Conservation (phyloP, 2,329 filamentous ascomycete species). For the Botryotinia globosa region DNA sequence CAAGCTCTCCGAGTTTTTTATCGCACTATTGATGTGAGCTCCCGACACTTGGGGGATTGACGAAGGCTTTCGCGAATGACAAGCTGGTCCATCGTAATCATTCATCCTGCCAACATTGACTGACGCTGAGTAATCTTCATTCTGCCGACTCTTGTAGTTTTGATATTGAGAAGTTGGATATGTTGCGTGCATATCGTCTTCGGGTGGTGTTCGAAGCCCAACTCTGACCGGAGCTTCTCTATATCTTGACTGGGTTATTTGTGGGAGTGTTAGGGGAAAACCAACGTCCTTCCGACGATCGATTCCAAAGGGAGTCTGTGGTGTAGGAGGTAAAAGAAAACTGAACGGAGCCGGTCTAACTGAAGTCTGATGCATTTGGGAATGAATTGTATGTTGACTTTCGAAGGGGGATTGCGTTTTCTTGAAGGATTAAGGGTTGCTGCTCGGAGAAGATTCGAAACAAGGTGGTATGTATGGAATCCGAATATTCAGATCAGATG, state of each 20-base stretch:
- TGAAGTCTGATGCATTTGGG: constrained; percentile 39
- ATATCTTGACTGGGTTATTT: constrained; percentile 27
- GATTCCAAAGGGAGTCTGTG: constrained; percentile 24
- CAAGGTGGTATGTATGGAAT: neutral
- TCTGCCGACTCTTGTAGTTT: constrained; percentile 45
- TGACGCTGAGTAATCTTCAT: constrained; percentile 38
- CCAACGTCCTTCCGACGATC: constrained; percentile 31
- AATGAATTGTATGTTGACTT: constrained; percentile 4
- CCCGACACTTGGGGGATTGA: constrained; percentile 23
- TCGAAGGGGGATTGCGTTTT: neutral
- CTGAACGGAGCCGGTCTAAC: constrained; percentile 35
- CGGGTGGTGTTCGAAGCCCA: constrained; percentile 51
- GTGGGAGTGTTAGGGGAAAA: constrained; percentile 21
- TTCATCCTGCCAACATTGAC: neutral
- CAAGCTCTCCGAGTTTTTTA: neutral
- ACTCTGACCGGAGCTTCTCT: constrained; percentile 33
- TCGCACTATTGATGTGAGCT: neutral
- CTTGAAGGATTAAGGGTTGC: constrained; percentile 9
- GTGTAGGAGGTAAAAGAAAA: constrained; percentile 31
- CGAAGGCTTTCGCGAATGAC: constrained; percentile 26
- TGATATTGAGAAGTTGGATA: constrained; percentile 49
- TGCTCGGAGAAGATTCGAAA: neutral
- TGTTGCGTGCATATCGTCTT: constrained; percentile 51
- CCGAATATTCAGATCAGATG: neutral
- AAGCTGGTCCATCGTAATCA: neutral